Evolutionary conservation across 2,329 filamentous ascomycete genomes (phyloP).

Genomic region (Didymella pomorum): DNA sequence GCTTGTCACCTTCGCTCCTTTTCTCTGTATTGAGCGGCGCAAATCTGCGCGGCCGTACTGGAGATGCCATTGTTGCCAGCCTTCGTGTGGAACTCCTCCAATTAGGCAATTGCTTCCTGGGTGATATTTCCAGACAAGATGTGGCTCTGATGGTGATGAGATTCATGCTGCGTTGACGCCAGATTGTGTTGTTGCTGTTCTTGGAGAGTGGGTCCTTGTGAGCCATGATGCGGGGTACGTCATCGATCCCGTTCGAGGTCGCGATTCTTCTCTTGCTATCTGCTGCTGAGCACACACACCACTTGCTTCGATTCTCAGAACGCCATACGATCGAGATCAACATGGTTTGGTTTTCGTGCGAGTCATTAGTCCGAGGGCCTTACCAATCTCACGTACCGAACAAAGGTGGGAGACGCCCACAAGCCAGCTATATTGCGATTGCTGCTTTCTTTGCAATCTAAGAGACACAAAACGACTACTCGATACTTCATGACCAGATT

Average conservation of each 20-base stretch:
- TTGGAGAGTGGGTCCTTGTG: slow-evolving; percentile 8
- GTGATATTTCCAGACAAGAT: background rate
- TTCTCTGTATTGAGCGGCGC: slow-evolving; percentile 57
- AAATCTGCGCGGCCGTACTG: slow-evolving; percentile 55
- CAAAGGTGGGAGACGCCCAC: background rate
- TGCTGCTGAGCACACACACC: too few relatives aligned
- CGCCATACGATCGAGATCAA: background rate
- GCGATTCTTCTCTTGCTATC: background rate
- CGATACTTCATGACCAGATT: too few relatives aligned
- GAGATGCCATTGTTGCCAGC: slow-evolving; percentile 25
- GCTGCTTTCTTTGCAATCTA: background rate
- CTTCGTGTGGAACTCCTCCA: slow-evolving; percentile 2
- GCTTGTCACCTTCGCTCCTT: slow-evolving; percentile 40
- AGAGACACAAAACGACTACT: background rate
- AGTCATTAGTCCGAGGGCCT: background rate
- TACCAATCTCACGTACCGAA: too few relatives aligned
- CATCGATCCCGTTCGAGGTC: slow-evolving; percentile 3
- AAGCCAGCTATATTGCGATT: background rate
- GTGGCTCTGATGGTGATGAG: slow-evolving; percentile 5
- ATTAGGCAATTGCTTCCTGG: background rate
- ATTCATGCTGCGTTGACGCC: slow-evolving; percentile 14
- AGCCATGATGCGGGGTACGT: slow-evolving; percentile 15
- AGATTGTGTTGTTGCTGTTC: slow-evolving; percentile 8
- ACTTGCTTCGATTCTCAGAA: background rate
- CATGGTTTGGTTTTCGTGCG: background rate